Evolutionary conservation across 192 early-diverging fungal genomes (phyloP).

Genomic region (Irineochytrium annulatum): DNA sequence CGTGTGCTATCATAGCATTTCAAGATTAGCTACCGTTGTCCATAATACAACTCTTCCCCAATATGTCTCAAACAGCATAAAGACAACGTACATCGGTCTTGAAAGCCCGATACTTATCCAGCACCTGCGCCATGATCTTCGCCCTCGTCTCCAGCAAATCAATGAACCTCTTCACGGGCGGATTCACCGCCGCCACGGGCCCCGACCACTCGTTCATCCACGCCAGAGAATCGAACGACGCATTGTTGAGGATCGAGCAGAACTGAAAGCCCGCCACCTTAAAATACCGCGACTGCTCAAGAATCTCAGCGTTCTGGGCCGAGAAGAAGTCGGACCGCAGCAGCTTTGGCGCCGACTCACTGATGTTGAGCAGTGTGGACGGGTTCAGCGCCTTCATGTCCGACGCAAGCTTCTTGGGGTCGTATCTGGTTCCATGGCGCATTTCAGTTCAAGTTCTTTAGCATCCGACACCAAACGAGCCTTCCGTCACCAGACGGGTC

Average conservation of each 20-base stretch:
- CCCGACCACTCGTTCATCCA: slow-evolving; percentile 17
- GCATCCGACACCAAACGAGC: too few species aligned
- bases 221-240: slow-evolving; percentile 29
- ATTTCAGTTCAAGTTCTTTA: too few species aligned
- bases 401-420: too few species aligned
- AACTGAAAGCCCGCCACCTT: slow-evolving; percentile 26
- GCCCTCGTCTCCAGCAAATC: slow-evolving; percentile 34
- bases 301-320: too few species aligned
- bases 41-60: neutral
- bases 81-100: slow-evolving; percentile 5
- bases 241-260: slow-evolving; percentile 37
- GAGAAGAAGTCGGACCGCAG: too few species aligned
- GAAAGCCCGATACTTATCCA: slow-evolving; percentile 11
- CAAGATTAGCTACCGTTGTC: neutral
- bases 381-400: too few species aligned
- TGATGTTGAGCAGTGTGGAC: too few species aligned
- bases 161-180: slow-evolving; percentile 18
- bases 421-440: too few species aligned
- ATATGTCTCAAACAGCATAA: neutral
- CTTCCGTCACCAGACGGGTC: too few species aligned
- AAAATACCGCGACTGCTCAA: slow-evolving; percentile 22
- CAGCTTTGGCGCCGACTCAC: too few species aligned
- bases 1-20: slow-evolving; percentile 20
- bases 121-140: neutral
- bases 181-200: slow-evolving; percentile 24